These are phyloP conservation scores for Wickerhamiella galacta DNA, from an alignment of 805 yeast species.

Conservation along the genomic window DNA sequence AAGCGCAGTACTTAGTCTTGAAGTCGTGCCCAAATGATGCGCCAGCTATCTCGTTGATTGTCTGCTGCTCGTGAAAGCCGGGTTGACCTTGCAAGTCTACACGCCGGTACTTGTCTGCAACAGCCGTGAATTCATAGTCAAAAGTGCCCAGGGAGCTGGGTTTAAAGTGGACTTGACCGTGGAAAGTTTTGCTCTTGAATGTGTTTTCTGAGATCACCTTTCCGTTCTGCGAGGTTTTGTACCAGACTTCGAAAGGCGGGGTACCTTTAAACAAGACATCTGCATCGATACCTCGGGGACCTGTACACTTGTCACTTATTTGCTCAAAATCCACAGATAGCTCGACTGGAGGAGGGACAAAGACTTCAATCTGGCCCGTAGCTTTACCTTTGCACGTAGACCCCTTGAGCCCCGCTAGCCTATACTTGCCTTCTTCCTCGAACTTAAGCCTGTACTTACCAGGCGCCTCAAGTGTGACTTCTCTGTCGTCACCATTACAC, in stretches of 20 bases:
- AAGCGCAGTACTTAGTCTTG: conserved; percentile 29
- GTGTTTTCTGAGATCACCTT: conserved; percentile 19
- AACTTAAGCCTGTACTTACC: background rate
- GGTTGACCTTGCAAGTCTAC: conserved; percentile 11
- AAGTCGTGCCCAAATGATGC: conserved; percentile 21
- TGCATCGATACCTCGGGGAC: conserved; percentile 72
- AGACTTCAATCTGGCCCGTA: conserved; percentile 32
- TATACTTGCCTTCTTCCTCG: background rate
- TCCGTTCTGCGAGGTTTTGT: conserved; percentile 31
- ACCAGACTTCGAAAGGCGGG: conserved; percentile 64
- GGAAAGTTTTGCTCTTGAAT: conserved; percentile 20
- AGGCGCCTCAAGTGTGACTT: background rate
- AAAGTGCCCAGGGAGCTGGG: conserved; percentile 75
- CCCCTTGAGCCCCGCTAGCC: background rate
- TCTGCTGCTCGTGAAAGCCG: conserved; percentile 17
- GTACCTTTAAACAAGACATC: conserved; percentile 54
- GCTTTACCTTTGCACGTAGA: background rate
- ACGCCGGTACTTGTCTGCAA: conserved; percentile 28
- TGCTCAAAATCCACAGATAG: conserved; percentile 32
- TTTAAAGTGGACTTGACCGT: conserved; percentile 45
- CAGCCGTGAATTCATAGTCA: conserved; percentile 59
- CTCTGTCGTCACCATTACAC: conserved; percentile 1
- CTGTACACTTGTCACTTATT: conserved; percentile 75
- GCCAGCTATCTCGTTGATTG: conserved; percentile 24
- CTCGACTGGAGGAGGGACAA: conserved; percentile 40